Conservation (phyloP, 768 basidiomycete genomes). For the Filobasidium wieringae region DNA sequence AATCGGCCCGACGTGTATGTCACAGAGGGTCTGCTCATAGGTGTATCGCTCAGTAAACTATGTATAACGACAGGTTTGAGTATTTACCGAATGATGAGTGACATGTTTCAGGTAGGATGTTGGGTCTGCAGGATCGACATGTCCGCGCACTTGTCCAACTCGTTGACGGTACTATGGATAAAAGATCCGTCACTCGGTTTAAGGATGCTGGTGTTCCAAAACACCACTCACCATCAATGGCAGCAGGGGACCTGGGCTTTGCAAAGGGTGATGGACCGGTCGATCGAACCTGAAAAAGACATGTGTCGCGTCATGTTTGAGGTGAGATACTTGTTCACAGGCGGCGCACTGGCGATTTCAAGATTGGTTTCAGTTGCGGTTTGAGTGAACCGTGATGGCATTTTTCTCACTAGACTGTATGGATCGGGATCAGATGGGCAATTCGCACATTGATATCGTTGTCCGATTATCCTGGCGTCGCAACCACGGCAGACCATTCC, state of each 20-base stretch:
- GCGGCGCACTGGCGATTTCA: slow-evolving; percentile 51
- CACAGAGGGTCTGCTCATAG: slow-evolving; percentile 62
- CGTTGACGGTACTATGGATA: slow-evolving; percentile 2
- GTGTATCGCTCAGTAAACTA: not conserved
- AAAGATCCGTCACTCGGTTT: slow-evolving; percentile 33
- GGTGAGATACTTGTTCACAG: slow-evolving; percentile 69
- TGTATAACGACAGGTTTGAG: not conserved
- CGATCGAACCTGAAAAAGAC: slow-evolving; percentile 77
- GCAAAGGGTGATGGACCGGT: slow-evolving; percentile 56
- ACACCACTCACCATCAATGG: slow-evolving; percentile 52
- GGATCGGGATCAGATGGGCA: slow-evolving; percentile 63
- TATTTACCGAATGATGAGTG: slow-evolving; percentile 25
- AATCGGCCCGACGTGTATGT: slow-evolving; percentile 70
- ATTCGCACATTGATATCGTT: slow-evolving; percentile 78
- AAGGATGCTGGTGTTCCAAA: slow-evolving; percentile 49
- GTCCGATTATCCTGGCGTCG: slow-evolving; percentile 51
- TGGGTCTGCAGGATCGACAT: slow-evolving; percentile 11
- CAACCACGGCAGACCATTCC: slow-evolving; percentile 23
- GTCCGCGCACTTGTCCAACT: slow-evolving; percentile 10
- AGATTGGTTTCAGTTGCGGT: not conserved
- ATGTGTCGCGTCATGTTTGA: slow-evolving; percentile 70
- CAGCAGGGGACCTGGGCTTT: slow-evolving; percentile 51
- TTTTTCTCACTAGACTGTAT: slow-evolving; percentile 58
- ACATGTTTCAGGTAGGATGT: slow-evolving; percentile 30
- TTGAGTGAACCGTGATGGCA: not conserved